These are phyloP conservation scores for Fusarium mangiferae DNA, from an alignment of 2,329 filamentous ascomycete species.

Conservation along the genomic window DNA sequence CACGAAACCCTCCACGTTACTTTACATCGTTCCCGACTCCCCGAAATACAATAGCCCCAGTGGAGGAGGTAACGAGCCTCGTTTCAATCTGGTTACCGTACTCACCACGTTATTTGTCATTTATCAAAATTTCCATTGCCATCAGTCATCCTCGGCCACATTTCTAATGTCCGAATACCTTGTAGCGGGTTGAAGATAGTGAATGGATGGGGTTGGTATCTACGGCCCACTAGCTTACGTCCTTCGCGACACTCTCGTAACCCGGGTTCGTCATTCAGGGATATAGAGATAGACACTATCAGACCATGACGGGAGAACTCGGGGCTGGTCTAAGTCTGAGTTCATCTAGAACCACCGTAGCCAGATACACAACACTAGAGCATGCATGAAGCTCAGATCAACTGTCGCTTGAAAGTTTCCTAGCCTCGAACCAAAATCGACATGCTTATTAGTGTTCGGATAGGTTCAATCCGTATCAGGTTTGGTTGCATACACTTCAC, in stretches of 20 bases:
- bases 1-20: not conserved
- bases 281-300: not conserved
- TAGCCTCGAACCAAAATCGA: not conserved
- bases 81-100: not conserved
- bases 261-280: not conserved
- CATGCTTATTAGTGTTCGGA: not conserved
- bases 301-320: not conserved
- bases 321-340: not conserved
- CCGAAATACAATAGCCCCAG: not conserved
- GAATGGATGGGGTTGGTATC: not conserved
- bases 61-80: not conserved
- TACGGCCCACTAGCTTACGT: not conserved
- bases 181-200: not conserved
- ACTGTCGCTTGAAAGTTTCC: not conserved
- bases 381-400: not conserved
- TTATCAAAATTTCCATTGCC: not conserved
- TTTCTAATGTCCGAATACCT: not conserved
- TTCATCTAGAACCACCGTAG: not conserved
- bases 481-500: not conserved
- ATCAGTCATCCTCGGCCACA: slow-evolving; percentile 1
- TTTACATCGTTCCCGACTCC: not conserved
- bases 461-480: not conserved
- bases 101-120: not conserved
- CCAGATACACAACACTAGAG: not conserved
- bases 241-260: not conserved